A percentile compares a stretch with the other conserved stretches of the same genome.
Evolutionary conservation across 2,329 filamentous ascomycete species (phyloP).

Genomic region (Pyrenochaeta sp.): DNA sequence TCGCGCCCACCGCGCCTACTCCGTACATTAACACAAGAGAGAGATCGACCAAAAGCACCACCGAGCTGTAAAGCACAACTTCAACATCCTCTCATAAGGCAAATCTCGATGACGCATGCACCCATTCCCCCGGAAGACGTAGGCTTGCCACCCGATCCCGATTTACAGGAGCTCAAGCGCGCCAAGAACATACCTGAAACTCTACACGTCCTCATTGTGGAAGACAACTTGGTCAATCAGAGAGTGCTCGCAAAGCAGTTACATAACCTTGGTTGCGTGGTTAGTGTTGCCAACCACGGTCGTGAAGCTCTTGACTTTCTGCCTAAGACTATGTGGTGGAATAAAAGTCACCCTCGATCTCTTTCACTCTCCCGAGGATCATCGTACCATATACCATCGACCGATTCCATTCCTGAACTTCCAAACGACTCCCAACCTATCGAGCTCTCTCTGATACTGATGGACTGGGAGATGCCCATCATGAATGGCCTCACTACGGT

Average conservation of each 20-base stretch:
- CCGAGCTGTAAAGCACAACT: slow-evolving; percentile 1
- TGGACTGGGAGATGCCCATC: slow-evolving; percentile 48
- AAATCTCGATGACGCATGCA: not conserved
- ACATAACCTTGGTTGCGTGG: slow-evolving; percentile 45
- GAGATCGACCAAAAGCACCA: not conserved
- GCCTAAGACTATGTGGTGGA: slow-evolving; percentile 35
- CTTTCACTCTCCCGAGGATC: slow-evolving; percentile 60
- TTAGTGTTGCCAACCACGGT: slow-evolving; percentile 51
- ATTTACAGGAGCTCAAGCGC: slow-evolving; percentile 14
- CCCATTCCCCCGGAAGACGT: slow-evolving; percentile 7
- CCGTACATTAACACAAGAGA: slow-evolving; percentile 5
- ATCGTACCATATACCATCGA: slow-evolving; percentile 7
- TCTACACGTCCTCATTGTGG: slow-evolving; percentile 43
- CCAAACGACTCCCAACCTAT: slow-evolving; percentile 9
- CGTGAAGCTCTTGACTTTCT: slow-evolving; percentile 48
- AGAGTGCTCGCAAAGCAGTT: slow-evolving; percentile 53
- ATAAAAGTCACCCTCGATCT: slow-evolving; percentile 11
- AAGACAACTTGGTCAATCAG: slow-evolving; percentile 54
- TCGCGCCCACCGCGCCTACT: slow-evolving; percentile 8
- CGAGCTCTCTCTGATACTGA: slow-evolving; percentile 34
- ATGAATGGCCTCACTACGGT: slow-evolving; percentile 45
- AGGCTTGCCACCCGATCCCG: slow-evolving; percentile 11
- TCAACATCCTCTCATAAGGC: not conserved
- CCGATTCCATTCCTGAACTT: slow-evolving; percentile 3
- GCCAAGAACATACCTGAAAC: slow-evolving; percentile 14